These are phyloP conservation scores for Microdochium trichocladiopsis DNA, from an alignment of 2,329 filamentous ascomycete genomes.

Conservation along the genomic window DNA sequence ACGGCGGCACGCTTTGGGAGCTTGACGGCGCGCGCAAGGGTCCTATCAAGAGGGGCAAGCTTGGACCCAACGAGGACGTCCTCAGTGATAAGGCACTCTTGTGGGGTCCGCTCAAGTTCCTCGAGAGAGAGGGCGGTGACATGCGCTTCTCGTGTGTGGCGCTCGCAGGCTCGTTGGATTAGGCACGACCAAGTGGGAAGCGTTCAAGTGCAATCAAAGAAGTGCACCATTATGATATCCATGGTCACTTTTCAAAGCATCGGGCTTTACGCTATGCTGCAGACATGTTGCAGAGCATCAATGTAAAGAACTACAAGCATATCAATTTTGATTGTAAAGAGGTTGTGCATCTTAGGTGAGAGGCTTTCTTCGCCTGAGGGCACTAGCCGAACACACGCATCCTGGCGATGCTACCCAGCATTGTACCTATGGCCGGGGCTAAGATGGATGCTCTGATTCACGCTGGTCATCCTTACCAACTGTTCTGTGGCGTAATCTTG, in stretches of 20 bases:
- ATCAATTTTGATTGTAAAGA: no score
- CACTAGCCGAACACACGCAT: neutral
- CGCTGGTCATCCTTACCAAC: no score
- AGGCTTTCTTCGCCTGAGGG: no score
- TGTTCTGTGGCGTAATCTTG: neutral
- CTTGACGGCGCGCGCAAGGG: slow-evolving; percentile 53
- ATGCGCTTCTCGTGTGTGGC: slow-evolving; percentile 53
- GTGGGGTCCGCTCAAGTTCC: slow-evolving; percentile 54
- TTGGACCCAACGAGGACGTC: slow-evolving; percentile 60
- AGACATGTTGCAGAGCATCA: no score
- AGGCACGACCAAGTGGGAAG: slow-evolving; percentile 2
- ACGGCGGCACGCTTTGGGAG: slow-evolving; percentile 49
- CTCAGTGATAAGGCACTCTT: slow-evolving; percentile 68
- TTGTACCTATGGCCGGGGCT: no score
- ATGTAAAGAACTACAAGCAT: no score
- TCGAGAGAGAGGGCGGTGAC: slow-evolving; percentile 48
- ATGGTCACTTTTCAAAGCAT: no score
- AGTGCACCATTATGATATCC: no score
- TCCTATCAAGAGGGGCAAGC: slow-evolving; percentile 45
- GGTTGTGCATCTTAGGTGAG: no score
- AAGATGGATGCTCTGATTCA: no score
- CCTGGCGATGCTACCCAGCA: neutral
- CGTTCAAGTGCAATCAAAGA: no score
- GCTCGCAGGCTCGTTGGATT: slow-evolving; percentile 44
- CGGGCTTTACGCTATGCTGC: no score